Evolutionary conservation across 2,329 filamentous ascomycete genomes (phyloP).

Genomic region (Didymella pomorum): DNA sequence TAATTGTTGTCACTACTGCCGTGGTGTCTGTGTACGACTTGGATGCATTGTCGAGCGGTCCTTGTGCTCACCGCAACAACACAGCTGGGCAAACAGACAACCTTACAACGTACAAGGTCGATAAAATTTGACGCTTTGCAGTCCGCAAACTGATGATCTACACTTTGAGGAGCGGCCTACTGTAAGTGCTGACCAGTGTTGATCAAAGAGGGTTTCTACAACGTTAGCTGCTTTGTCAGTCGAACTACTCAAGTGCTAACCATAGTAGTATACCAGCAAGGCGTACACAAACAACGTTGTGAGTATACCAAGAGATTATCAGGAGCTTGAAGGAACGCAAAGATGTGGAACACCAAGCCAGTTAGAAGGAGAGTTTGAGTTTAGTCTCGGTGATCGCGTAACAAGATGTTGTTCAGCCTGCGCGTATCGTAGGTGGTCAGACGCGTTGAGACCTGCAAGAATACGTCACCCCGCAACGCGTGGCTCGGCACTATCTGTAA

Average conservation of each 20-base stretch:
- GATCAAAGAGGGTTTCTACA: neutral
- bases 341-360: neutral
- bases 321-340: too few relatives aligned
- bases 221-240: neutral
- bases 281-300: neutral
- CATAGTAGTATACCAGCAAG: neutral
- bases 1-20: too few relatives aligned
- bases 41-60: too few relatives aligned
- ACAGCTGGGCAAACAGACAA: too few relatives aligned
- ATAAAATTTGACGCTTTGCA: too few relatives aligned
- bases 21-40: too few relatives aligned
- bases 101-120: too few relatives aligned
- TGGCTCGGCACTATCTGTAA: neutral
- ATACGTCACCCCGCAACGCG: slow-evolving; percentile 8
- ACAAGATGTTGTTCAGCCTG: neutral
- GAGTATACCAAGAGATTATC: neutral
- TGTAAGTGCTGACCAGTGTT: neutral
- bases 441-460: neutral
- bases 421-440: neutral
- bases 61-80: too few relatives aligned
- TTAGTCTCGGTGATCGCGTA: too few relatives aligned
- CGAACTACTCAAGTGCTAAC: neutral
- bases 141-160: too few relatives aligned
- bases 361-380: neutral
- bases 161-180: too few relatives aligned